Evolutionary conservation across 495 filamentous ascomycete genomes (phyloP).

Genomic region (Xylaria castorea): DNA sequence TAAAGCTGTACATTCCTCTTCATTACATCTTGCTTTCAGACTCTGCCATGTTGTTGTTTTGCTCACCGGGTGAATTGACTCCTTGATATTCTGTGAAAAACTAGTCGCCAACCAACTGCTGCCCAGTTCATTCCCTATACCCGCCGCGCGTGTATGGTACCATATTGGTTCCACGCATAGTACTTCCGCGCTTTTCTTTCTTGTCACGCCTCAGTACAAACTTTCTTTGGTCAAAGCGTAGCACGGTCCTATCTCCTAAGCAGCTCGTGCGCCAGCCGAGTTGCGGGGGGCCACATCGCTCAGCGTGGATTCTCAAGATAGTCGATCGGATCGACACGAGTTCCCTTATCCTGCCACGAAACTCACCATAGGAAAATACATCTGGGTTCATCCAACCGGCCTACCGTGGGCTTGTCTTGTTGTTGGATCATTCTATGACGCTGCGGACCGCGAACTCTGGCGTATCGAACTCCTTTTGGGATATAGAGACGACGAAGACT

Average conservation of each 20-base stretch:
- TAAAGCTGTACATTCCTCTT: not conserved
- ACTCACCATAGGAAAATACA: constrained; percentile 34
- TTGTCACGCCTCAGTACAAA: not conserved
- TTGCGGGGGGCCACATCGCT: constrained; percentile 19
- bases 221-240: not conserved
- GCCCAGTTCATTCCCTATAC: not conserved
- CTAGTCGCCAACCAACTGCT: not conserved
- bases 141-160: not conserved
- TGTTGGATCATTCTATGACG: constrained; percentile 43
- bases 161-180: not conserved
- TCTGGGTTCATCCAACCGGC: constrained; percentile 30
- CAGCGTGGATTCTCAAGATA: constrained; percentile 35
- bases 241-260: not conserved
- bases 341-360: constrained; percentile 43
- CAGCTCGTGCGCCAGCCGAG: constrained; percentile 15
- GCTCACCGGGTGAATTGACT: not conserved
- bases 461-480: constrained; percentile 37
- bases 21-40: not conserved
- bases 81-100: not conserved
- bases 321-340: constrained; percentile 2
- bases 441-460: constrained; percentile 34
- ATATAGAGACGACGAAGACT: constrained; percentile 19
- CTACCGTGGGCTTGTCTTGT: constrained; percentile 41
- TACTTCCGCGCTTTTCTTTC: not conserved
- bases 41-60: not conserved